Base-by-base conservation (phyloP, 352 stramenopile genomes). In the Achlya hypogyna region DNA sequence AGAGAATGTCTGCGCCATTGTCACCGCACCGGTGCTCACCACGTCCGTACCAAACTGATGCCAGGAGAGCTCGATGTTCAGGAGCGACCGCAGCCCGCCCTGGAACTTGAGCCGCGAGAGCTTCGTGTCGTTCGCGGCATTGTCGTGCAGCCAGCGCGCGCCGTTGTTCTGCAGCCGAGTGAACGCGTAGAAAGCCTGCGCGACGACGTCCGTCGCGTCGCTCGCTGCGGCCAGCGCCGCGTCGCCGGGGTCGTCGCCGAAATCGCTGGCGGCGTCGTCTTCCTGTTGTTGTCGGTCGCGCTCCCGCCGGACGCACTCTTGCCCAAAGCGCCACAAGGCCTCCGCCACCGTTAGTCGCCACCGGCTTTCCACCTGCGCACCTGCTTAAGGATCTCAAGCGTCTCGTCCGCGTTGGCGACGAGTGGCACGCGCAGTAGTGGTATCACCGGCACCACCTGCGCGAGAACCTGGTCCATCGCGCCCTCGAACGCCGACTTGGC, bases 321-420 rank as follows among this genome's bases (percentile, higher is more conserved):
- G n/a, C 10, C 38, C 60, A 38, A 58, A 23, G 9, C 32, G 43
- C 60, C 60, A 67, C 22, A 67, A 59, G 6, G 60, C 40, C 60
- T 67, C 42, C 4, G 5, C 29, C 23, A 5, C 14, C 6, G 1
- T 49, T 20, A 63, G 4, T 49, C 3, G 53, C 29, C n/a, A n/a
- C n/a, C n/a, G n/a, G n/a, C n/a, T n/a, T 34, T 62, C 35, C 25
- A 52, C 0, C 22, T 14, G 16, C 60, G 23, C 27, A 58, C 60
- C 34, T 82, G 74, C 28, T 78, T 78, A 20, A 81, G 69, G 32
- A 84, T 76, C 53, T 84, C 75, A 53, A 84, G 74, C 22, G 81
- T 60, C 51, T 84, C 77, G 53, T 84, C 74, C 0, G 77, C 81
- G 63, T 77, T 84, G 20, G 75, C 76, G n/a, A 76, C 78, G 18